Conservation (phyloP, 2,329 filamentous ascomycete species). For the Fusarium xylarioides region DNA sequence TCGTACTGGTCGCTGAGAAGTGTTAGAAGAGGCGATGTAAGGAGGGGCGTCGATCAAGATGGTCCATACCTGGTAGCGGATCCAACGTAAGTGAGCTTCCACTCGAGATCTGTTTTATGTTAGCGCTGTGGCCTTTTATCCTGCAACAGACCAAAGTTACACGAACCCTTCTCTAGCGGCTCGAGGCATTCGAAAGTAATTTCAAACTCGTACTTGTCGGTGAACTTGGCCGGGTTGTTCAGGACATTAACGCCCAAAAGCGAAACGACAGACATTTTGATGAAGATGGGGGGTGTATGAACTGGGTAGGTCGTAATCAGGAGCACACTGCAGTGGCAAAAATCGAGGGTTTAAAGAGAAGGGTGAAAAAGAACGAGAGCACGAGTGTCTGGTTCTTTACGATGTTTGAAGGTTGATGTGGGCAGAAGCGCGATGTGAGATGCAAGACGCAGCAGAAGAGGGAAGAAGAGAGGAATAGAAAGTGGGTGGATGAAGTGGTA, state of each 20-base stretch:
- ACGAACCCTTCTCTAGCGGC: constrained; percentile 85
- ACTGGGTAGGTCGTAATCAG: not conserved
- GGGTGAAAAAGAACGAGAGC: not conserved
- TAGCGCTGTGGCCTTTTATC: constrained; percentile 21
- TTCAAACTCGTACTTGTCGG: constrained; percentile 93
- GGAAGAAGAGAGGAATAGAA: not conserved
- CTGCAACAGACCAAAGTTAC: not conserved
- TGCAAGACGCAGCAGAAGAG: constrained; percentile 2
- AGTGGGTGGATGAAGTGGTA: constrained; percentile 10
- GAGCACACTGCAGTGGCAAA: not conserved
- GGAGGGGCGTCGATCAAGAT: constrained; percentile 5
- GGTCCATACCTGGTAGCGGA: constrained; percentile 90
- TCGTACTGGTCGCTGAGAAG: constrained; percentile 85
- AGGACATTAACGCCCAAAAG: constrained; percentile 93
- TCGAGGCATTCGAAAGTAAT: constrained; percentile 99
- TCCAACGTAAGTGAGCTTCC: constrained; percentile 99
- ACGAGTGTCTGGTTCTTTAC: constrained; percentile 6
- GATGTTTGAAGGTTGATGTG: constrained; percentile 5
- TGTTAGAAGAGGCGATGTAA: constrained; percentile 37
- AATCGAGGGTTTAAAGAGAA: not conserved
- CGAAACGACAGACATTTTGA: constrained; percentile 90
- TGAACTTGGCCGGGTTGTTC: constrained; percentile 97
- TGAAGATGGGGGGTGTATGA: constrained; percentile 8
- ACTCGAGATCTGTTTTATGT: constrained; percentile 81
- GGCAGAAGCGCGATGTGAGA: constrained; percentile 11